Percentiles rank a stretch among this genome's conserved stretches.
phyloP scores from a whole-genome alignment of 2,329 filamentous ascomycete species.

The Hymenoscyphus repandus region DNA sequence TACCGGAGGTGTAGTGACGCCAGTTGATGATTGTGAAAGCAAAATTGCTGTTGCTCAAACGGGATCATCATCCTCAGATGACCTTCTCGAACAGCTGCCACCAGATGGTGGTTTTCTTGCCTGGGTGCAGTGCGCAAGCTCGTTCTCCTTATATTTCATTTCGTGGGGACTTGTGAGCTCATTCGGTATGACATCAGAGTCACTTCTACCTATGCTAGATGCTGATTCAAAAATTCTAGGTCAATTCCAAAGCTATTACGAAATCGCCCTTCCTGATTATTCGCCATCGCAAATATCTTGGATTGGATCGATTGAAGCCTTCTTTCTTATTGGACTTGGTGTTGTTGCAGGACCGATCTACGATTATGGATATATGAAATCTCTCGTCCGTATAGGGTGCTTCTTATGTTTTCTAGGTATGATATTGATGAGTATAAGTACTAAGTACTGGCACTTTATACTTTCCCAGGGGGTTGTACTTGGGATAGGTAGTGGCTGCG shows the following conservation, averaged over 20 bases:
- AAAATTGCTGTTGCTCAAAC: neutral
- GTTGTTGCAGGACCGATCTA: neutral
- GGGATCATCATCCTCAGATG: neutral
- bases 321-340: neutral
- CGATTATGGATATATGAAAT: slow-evolving; percentile 1
- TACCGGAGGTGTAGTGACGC: no score
- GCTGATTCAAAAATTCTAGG: neutral
- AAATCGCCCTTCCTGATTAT: neutral
- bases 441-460: slow-evolving; percentile 36
- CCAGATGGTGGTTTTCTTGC: neutral
- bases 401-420: slow-evolving; percentile 25
- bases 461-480: slow-evolving; percentile 36
- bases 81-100: neutral
- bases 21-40: neutral
- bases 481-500: slow-evolving; percentile 35
- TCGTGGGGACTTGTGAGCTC: neutral
- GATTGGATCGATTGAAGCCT: neutral
- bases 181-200: neutral
- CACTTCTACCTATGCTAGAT: no score
- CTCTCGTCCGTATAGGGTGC: slow-evolving; percentile 13
- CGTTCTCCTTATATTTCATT: neutral
- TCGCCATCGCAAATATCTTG: neutral
- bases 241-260: neutral
- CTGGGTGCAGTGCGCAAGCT: neutral
- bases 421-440: slow-evolving; percentile 33